A percentile compares a stretch with the other conserved stretches of the same genome.
Evolutionary conservation across 495 filamentous ascomycete species (phyloP).

Genomic region (Hypoxylon cercidicola): DNA sequence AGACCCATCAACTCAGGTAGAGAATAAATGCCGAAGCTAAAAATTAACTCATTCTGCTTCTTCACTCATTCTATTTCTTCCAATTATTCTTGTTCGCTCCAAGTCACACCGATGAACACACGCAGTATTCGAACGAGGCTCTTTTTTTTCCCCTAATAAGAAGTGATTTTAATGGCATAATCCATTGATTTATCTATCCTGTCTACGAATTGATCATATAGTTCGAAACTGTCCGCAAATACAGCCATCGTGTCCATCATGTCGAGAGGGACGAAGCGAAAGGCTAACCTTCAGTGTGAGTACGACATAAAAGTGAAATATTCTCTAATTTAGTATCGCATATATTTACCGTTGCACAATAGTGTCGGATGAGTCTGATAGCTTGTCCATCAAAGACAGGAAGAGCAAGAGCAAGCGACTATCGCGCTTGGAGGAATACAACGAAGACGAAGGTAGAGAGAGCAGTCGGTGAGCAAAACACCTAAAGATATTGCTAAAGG

Average conservation of each 20-base stretch:
- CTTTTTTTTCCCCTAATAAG: no score
- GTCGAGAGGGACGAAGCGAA: conserved; percentile 21
- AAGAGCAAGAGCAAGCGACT: conserved; percentile 34
- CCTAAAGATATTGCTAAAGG: background rate
- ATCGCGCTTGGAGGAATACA: conserved; percentile 48
- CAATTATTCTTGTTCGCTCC: no score
- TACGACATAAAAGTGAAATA: background rate
- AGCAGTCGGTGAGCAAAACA: conserved; percentile 44
- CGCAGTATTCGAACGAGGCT: no score
- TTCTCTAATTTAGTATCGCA: background rate
- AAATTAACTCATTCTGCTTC: no score
- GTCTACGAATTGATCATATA: background rate
- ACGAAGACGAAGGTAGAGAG: conserved; percentile 50
- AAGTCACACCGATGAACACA: no score
- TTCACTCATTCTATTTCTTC: no score
- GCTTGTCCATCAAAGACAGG: conserved; percentile 19
- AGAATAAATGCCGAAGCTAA: no score
- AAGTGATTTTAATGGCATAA: no score
- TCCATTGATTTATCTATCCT: background rate
- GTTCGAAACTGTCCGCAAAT: background rate
- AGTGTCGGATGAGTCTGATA: conserved; percentile 21
- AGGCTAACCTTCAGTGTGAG: conserved; percentile 23
- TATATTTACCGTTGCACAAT: conserved; percentile 23
- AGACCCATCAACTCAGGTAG: no score
- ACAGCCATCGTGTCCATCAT: background rate